Evolutionary conservation across 2,329 filamentous ascomycete genomes (phyloP).

Genomic region (Aspergillus pseudonomiae): DNA sequence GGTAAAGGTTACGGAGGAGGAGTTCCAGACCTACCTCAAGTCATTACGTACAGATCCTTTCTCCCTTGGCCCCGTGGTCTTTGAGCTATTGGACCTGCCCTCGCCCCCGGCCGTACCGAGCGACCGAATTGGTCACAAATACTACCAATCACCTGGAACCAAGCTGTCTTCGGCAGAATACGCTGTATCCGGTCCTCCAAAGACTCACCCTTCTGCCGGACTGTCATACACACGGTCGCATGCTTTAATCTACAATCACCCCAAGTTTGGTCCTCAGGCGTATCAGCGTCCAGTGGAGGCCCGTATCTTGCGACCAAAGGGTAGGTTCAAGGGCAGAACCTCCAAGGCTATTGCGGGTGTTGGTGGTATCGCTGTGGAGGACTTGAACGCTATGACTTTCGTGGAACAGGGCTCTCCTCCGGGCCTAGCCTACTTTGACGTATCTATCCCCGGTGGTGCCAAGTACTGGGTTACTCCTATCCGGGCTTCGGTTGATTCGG

Average conservation of each 20-base stretch:
- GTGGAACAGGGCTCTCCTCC: slow-evolving; percentile 39
- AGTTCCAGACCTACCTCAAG: slow-evolving; percentile 50
- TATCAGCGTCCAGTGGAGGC: slow-evolving; percentile 57
- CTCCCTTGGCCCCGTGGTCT: slow-evolving; percentile 57
- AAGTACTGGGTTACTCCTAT: slow-evolving; percentile 56
- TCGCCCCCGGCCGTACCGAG: slow-evolving; percentile 43
- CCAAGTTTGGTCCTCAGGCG: slow-evolving; percentile 61
- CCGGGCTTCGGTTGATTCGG: slow-evolving; percentile 49
- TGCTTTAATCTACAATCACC: slow-evolving; percentile 61
- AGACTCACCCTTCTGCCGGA: slow-evolving; percentile 67
- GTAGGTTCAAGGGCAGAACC: slow-evolving; percentile 34
- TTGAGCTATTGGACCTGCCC: slow-evolving; percentile 60
- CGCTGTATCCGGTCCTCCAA: slow-evolving; percentile 54
- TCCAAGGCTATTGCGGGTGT: slow-evolving; percentile 43
- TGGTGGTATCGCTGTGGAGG: slow-evolving; percentile 46
- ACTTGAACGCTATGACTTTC: slow-evolving; percentile 39
- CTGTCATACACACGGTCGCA: slow-evolving; percentile 63
- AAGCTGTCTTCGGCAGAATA: slow-evolving; percentile 47
- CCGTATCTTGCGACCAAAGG: slow-evolving; percentile 58
- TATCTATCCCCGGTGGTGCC: slow-evolving; percentile 52
- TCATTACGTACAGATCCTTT: slow-evolving; percentile 45
- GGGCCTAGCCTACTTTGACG: slow-evolving; percentile 48
- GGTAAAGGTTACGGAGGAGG: slow-evolving; percentile 45
- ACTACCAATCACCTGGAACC: slow-evolving; percentile 40
- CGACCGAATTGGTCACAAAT: slow-evolving; percentile 36